Base-by-base conservation (phyloP, 257 asterid species). In the Coffea canephora region DNA sequence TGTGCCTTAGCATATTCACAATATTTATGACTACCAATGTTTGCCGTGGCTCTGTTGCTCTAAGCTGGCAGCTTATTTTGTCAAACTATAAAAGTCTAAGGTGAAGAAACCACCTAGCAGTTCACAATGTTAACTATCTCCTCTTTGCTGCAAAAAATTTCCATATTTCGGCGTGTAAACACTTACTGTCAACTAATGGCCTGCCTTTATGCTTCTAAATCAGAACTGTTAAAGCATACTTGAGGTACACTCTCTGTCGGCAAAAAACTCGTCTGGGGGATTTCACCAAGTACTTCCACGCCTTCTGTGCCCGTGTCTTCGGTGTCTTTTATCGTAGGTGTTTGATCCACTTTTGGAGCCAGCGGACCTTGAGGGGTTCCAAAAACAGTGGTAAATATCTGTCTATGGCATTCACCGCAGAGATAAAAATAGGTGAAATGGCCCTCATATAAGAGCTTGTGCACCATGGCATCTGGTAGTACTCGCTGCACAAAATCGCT, bases 341-440 rank as follows among this genome's bases (percentile, higher is more conserved):
- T 75, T 70, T 39, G 86, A 61, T 80, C 88, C 13, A 64, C 84
- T 68, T 81, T 34, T 25, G 82, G 80, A 31, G 73, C 77, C 62
- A 92, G 85, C 31, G 97, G 99, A 5, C 98, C 98, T 86, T 85
- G 92, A 65, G 99, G 97, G 39, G 81, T 73, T 61, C 99, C 99
- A 48, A 74, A 93, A 77, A 90, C 91, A 64, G 88, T 80, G 74
- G 84, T 86, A 49, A 93, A 89, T 50, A 95, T 89, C 83, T 90
- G 94, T n/a, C 89, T 82, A 68, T 95, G 99, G 74, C 99, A 95
- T 78, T 90, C 96, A 77, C 88, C 91, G 19, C 98, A 95, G 79
- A 95, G 90, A 87, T 91, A 91, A 50, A 93, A 89, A 79, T 91
- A 93, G 62, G 97, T 88, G 84, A 93, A 93, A 83, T 95, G 98